Base-by-base conservation (phyloP, 2,329 filamentous ascomycete genomes). In the Calonectria pseudoturangicola region DNA sequence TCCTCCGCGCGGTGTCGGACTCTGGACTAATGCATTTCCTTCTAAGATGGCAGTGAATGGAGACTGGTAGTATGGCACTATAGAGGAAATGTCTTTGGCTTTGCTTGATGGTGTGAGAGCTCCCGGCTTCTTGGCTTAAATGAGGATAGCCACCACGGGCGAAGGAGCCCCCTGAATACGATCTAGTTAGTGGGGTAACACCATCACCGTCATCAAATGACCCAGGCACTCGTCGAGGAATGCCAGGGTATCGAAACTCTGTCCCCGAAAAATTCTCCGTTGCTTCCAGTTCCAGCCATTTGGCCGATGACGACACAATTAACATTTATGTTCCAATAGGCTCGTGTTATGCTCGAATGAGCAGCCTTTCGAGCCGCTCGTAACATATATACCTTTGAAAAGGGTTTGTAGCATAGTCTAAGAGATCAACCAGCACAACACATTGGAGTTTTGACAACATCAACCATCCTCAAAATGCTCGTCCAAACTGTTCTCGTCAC, bases 221-320 rank as follows among this genome's bases (percentile, higher is more conserved):
- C 39, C 54, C 54, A 60, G 39, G 33, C 54, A 10, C 16, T 48
- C 16, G 21, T 41, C 18, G 21, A 60, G 33, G 21, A 60, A 39
- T 25, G 33, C 33, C 54, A 60, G 54, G 54, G 54, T 60, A 25
- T 60, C 54, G 18, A 27, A 60, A 60, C 54, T 60, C 54, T 27
- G 36, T 66, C 47, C 74, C 76, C 76, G 76, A 77, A 54, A 77
- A 9, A 72, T 75, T 76, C 75, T 76, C 76, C 76, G 70, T 2
- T 28, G 25, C 64, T 77, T 50, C 76, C 74, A 63, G n/a, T 72
- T 74, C 48, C 45, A 77, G 76, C 43, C 56, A 73, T 51, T 75
- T 3, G 36, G 28, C 74, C 76, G 75, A 77, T 77, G 76, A 77
- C 74, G 75, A 76, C 73, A 65, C 33, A 51, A 43, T 39, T 50